Base-by-base conservation (phyloP, 306 rosid genomes). In the Fragaria ananassa region DNA sequence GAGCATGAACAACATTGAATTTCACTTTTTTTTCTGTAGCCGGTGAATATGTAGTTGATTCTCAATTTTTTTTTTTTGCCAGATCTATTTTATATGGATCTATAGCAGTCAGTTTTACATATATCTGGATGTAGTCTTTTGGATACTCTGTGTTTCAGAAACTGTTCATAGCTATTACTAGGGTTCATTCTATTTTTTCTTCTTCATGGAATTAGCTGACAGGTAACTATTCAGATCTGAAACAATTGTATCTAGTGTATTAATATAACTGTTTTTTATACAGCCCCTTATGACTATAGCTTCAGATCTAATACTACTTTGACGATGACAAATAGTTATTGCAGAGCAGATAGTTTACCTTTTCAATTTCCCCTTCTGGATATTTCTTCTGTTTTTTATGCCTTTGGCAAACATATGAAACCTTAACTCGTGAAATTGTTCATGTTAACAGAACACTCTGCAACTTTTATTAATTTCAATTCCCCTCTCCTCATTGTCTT, bases 71-170 rank as follows among this genome's bases (percentile, higher is more conserved):
- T 2, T 11, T 47, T 65, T 47, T 50, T 37, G 29, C 4, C 67
- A 39, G 80, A 76, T 76, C 80, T 76, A 44, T 15, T 67, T 15
- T 13, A 19, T 51, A 15, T n/a, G 73, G 42, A 4, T 53, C 5
- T 23, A 10, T 74, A 29, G 68, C 67, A 23, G 17, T 57, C n/a
- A 51, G 14, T 34, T 34, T 29, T 5, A 18, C 44, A 29, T 4
- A 17, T 10, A 49, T 8, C 15, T 70, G 8, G 6, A 9, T 70
- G n/a, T 19, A 29, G 21, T 70, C 5, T 0, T 39, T 50, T 47
- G 60, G 14, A 25, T 34, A 10, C 34, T 35, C 8, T 35, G n/a
- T 35, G 31, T 2, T 23, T 9, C 27, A 27, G 12, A 15, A 2
- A 10, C 37, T 27, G 37, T 69, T 25, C 23, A 15, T 34, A 25